Evolutionary conservation across 371 early-diverging fungal genomes (phyloP), one percentile per base, ranked within the genome.

Genomic region (Catenaria anguillulae): DNA sequence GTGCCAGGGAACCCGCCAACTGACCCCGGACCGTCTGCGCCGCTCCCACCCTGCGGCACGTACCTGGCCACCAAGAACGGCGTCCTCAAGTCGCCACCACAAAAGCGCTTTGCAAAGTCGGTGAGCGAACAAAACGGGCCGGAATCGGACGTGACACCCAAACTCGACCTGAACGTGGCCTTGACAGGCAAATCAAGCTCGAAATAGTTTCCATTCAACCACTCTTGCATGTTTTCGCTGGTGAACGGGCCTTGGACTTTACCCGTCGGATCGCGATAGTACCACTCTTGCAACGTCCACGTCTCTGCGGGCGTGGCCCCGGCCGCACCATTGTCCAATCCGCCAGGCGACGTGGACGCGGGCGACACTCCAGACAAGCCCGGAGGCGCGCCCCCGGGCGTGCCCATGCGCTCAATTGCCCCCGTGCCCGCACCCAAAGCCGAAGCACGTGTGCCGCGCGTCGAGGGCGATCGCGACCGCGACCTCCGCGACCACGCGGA

Each of bases 141-240:
- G 24, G 58, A 58, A 21, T 58, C 36, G 26, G 8, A 8, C 24
- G 26, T 42, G 12, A 24, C 8, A 26, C 58, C 58, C 21, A 8
- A 10, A n/a, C 26, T 8, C 5, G 36, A 33, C 17, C 17, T 34
- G 58, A 58, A 58, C 19, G 23, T 23, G 26, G 58, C 58, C 59
- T 71, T 67, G 56, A 79, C 68, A 13, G 72, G 71, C 33, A 79
- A 67, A 33, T 69, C 68, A 23, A 65, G 66, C 17, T 60, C 64
- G 55, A 79, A 76, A 62, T 71, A 79, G 31, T 67, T 68, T 31
- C 67, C 63, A 29, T 50, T 37, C 66, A 66, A 73, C 79, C 79
- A 79, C 15, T 70, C 71, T 40, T 79, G 77, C 79, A 79, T 79
- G 59, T 75, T 69, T 34, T 65, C 64, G 15, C 71, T 61, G 26